Percentiles rank a stretch among this genome's conserved stretches.
phyloP scores from a whole-genome alignment of 345 rosid genomes.

The Euphorbia lathyris region DNA sequence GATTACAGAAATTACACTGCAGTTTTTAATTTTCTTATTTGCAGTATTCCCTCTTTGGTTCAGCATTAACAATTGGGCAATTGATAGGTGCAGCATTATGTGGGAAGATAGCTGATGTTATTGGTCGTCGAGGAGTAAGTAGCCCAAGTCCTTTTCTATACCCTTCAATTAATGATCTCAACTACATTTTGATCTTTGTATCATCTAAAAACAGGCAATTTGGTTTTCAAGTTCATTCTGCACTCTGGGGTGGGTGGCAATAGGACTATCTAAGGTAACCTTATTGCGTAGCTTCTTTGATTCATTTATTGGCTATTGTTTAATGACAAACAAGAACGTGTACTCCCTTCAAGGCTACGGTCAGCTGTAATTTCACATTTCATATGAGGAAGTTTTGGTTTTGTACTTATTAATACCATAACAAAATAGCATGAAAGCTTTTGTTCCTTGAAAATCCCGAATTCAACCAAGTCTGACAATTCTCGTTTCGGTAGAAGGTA shows the following conservation, averaged over 20 bases:
- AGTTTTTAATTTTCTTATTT: background rate
- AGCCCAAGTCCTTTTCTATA: background rate
- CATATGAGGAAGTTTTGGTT: too few species aligned
- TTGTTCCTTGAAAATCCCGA: too few species aligned
- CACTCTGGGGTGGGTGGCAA: constrained; percentile 47
- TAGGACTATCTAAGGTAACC: constrained; percentile 47
- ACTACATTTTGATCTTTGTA: too few species aligned
- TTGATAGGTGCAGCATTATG: constrained; percentile 25
- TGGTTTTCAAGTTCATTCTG: constrained; percentile 38
- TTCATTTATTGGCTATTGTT: too few species aligned
- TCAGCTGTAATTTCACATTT: too few species aligned
- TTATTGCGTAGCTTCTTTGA: background rate
- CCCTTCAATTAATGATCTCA: background rate
- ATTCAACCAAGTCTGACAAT: too few species aligned
- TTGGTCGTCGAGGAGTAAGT: constrained; percentile 37
- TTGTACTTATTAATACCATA: too few species aligned
- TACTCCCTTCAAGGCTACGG: too few species aligned
- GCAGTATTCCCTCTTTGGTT: constrained; percentile 43
- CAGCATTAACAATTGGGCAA: constrained; percentile 35
- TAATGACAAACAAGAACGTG: too few species aligned
- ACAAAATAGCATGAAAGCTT: too few species aligned
- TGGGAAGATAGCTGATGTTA: constrained; percentile 33
- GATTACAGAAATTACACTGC: too few species aligned
- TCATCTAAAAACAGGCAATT: constrained; percentile 17
- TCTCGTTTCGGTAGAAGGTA: too few species aligned